Percentiles rank a stretch among this genome's conserved stretches.
These are phyloP conservation scores for Teunomyces cretensis DNA, from an alignment of 805 yeast genomes.

Conservation along the genomic window DNA sequence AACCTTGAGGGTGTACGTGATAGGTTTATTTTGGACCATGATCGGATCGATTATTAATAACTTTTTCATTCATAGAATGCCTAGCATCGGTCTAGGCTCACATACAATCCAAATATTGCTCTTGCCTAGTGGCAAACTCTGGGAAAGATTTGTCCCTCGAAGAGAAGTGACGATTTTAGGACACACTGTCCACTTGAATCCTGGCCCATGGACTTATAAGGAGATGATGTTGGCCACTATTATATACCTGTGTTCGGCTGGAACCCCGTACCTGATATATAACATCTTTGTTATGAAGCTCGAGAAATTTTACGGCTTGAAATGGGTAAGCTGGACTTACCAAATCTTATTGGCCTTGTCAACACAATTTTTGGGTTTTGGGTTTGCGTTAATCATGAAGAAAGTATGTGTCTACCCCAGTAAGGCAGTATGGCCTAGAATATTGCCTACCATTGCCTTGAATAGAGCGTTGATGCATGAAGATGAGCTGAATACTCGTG, in stretches of 20 bases:
- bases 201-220: constrained; percentile 45
- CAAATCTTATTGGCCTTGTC: constrained; percentile 53
- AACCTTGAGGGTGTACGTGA: constrained; percentile 55
- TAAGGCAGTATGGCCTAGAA: constrained; percentile 45
- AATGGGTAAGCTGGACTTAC: constrained; percentile 50
- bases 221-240: constrained; percentile 48
- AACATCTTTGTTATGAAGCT: constrained; percentile 45
- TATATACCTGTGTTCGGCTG: constrained; percentile 42
- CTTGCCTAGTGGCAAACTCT: constrained; percentile 39
- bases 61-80: constrained; percentile 56
- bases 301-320: constrained; percentile 40
- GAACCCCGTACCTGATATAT: constrained; percentile 37
- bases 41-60: constrained; percentile 57
- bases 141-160: constrained; percentile 33
- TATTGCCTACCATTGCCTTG: constrained; percentile 43
- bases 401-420: constrained; percentile 48
- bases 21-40: constrained; percentile 52
- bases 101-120: constrained; percentile 42
- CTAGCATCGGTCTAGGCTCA: constrained; percentile 36
- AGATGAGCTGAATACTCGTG: constrained; percentile 19
- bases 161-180: constrained; percentile 24
- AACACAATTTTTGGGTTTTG: constrained; percentile 64
- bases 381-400: constrained; percentile 65
- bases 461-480: constrained; percentile 40
- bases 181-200: constrained; percentile 28